Evolutionary conservation across 768 basidiomycete genomes (phyloP).

Genomic region (Phaffia tasmanica): DNA sequence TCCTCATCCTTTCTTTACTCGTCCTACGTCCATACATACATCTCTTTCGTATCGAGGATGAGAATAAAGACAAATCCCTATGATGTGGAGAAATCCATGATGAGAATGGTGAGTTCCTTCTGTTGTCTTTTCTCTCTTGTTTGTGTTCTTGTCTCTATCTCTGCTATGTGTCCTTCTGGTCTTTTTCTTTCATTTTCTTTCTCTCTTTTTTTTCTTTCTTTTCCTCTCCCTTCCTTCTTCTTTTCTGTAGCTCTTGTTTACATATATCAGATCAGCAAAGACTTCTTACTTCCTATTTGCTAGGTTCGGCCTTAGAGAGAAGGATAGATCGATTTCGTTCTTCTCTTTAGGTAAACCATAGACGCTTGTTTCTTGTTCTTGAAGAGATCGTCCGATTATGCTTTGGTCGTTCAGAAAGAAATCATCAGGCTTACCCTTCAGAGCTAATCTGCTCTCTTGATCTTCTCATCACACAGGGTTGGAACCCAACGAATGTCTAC

Average conservation of each 20-base stretch:
- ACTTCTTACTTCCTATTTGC: too few relatives aligned
- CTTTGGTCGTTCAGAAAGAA: too few relatives aligned
- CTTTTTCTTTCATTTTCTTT: not conserved
- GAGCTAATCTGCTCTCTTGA: too few relatives aligned
- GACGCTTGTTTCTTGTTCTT: too few relatives aligned
- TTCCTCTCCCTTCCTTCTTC: not conserved
- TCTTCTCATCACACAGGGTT: constrained; percentile 50
- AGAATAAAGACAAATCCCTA: not conserved
- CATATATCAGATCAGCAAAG: not conserved
- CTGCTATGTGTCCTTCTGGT: not conserved
- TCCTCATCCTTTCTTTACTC: not conserved
- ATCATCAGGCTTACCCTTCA: too few relatives aligned
- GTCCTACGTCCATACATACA: not conserved
- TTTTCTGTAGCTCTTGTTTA: not conserved
- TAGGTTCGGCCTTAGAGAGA: too few relatives aligned
- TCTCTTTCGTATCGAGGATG: too few relatives aligned
- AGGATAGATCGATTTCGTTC: too few relatives aligned
- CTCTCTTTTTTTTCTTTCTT: not conserved
- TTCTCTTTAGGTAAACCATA: too few relatives aligned
- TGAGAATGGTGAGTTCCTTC: constrained; percentile 14
- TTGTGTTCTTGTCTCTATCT: not conserved
- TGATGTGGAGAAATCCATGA: not conserved
- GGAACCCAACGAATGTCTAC: constrained; percentile 77
- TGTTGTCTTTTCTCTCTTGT: too few relatives aligned
- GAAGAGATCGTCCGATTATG: too few relatives aligned